Evolutionary conservation across 1,139 yeast species (phyloP), one percentile per base, ranked within the genome.

Genomic region (Yamadazyma blattariae): DNA sequence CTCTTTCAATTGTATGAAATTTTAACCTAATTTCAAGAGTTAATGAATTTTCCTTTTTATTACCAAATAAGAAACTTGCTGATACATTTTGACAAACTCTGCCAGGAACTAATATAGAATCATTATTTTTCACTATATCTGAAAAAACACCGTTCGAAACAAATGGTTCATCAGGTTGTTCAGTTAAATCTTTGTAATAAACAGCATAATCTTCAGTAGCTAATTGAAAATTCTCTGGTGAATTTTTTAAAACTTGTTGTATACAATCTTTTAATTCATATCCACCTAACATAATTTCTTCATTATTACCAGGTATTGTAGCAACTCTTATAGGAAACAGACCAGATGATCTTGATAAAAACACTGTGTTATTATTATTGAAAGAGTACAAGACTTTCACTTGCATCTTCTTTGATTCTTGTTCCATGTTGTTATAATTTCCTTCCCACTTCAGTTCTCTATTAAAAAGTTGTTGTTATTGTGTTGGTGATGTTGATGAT

Each of bases 141-240:
- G 87, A 77, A 33, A 80, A 64, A 16, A 79, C 65, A 0, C 92
- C 92, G 45, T 78, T 74, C 14, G 87, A 82, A 8, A 83, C 92
- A 52, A 79, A 78, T 2, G 92, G 92, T 56, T 83, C 90, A 49
- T 80, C 87, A 5, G 77, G 78, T 49, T 70, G 75, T 53, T 83
- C 92, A 22, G 84, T 75, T 32, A 82, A 73, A 52, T 83, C 92
- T 48, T 78, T 80, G 46, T 79, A 81, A 56, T 83, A 83, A 14
- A 83, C 77, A 27, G 85, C 84, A 51, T 79, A 82, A 51, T 83
- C 92, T 39, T 65, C 65, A 1, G 61, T 39, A 15, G 61, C 57
- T 39, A 67, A 66, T 39, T 54, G 63, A 59, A 71, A 78, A 56
- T 76, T 69, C 46, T 79, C 86, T 3, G 85, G 85, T 13, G 82